Evolutionary conservation across 352 stramenopile genomes (phyloP).

Genomic region (Phytophthora pseudosyringae): DNA sequence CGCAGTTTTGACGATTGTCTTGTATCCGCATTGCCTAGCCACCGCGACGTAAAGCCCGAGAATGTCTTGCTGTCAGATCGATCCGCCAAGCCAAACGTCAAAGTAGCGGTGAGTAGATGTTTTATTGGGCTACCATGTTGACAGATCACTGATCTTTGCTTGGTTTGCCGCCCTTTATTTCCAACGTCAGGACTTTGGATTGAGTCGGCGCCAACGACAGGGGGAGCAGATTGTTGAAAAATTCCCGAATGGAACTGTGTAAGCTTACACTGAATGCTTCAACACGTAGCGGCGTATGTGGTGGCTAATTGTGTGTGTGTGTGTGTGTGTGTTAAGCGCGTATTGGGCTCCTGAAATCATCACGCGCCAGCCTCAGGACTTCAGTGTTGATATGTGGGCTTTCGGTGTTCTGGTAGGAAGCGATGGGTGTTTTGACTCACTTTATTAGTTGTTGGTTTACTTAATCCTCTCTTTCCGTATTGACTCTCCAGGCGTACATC

Average conservation of each 20-base stretch:
- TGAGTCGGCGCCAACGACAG: slow-evolving; percentile 51
- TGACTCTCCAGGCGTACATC: slow-evolving; percentile 61
- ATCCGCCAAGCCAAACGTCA: slow-evolving; percentile 63
- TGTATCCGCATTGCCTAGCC: slow-evolving; percentile 35
- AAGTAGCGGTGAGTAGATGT: slow-evolving; percentile 59
- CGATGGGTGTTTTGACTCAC: neutral
- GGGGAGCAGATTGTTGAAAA: slow-evolving; percentile 61
- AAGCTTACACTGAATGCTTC: slow-evolving; percentile 19
- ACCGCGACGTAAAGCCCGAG: slow-evolving; percentile 81
- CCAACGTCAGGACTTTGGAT: slow-evolving; percentile 65
- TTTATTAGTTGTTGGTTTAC: neutral
- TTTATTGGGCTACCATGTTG: neutral
- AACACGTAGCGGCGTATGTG: neutral
- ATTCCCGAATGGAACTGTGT: slow-evolving; percentile 74
- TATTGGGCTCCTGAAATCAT: slow-evolving; percentile 88
- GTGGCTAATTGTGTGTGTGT: slow-evolving; percentile 1
- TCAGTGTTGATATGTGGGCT: slow-evolving; percentile 81
- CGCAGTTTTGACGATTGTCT: slow-evolving; percentile 1
- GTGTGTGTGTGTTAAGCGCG: slow-evolving; percentile 36
- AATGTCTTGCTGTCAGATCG: slow-evolving; percentile 75
- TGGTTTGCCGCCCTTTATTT: slow-evolving; percentile 2
- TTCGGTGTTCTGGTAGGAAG: slow-evolving; percentile 71
- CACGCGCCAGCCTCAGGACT: slow-evolving; percentile 66
- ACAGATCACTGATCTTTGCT: neutral
- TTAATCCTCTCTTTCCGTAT: neutral